Conservation (phyloP, 148 eudicot species). For the Polygonum maritimum region DNA sequence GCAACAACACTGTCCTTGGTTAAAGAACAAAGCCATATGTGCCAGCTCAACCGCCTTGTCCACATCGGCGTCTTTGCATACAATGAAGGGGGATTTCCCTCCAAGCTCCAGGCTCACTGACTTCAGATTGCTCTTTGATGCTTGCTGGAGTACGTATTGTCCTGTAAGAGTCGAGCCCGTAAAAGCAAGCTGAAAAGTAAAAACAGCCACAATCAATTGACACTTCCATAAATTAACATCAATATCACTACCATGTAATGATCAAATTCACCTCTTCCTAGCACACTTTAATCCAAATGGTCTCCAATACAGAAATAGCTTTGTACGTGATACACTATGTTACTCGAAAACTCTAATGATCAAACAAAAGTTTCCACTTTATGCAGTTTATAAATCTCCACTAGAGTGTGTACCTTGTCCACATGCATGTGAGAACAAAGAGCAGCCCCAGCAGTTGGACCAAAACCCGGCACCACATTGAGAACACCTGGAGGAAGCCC, state of each 20-base stretch:
- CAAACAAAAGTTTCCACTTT: too few relatives aligned
- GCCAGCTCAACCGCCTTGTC: slow-evolving; percentile 76
- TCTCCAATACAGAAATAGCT: too few relatives aligned
- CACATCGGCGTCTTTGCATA: slow-evolving; percentile 68
- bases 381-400: too few relatives aligned
- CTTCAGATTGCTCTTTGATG: slow-evolving; percentile 71
- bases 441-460: slow-evolving; percentile 74
- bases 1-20: slow-evolving; percentile 71
- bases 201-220: background rate
- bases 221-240: too few relatives aligned
- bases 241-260: too few relatives aligned
- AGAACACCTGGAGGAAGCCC: slow-evolving; percentile 77
- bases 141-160: slow-evolving; percentile 34
- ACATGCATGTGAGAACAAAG: slow-evolving; percentile 79
- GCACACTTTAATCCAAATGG: too few relatives aligned
- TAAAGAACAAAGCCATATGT: slow-evolving; percentile 62
- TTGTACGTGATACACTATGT: background rate
- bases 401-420: slow-evolving; percentile 40
- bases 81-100: slow-evolving; percentile 79
- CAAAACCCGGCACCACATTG: slow-evolving; percentile 64
- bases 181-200: slow-evolving; percentile 58
- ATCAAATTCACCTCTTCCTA: too few relatives aligned
- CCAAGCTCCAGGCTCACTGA: slow-evolving; percentile 71
- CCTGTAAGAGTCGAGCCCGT: slow-evolving; percentile 68
- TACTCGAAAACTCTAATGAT: background rate